Conservation (phyloP, 2,329 filamentous ascomycete species). For the Cadophora sp. region DNA sequence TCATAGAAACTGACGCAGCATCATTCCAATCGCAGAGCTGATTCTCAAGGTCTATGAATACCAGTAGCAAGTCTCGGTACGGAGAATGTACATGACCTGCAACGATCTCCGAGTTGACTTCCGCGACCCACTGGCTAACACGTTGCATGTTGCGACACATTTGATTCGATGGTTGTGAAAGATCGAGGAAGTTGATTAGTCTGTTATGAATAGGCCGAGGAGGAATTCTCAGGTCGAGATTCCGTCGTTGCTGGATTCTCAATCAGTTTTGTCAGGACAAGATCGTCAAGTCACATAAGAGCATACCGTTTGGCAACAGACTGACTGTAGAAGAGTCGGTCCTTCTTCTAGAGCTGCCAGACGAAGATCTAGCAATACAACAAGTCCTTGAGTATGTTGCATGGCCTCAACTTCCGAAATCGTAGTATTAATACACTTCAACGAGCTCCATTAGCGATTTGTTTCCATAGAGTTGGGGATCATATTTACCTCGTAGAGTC, state of each 20-base stretch:
- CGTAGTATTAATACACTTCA: conserved; percentile 7
- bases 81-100: neutral
- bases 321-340: conserved; percentile 17
- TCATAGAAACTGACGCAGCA: neutral
- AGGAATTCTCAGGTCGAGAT: conserved; percentile 17
- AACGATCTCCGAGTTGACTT: neutral
- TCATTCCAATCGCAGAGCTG: conserved; percentile 2
- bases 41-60: neutral
- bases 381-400: conserved; percentile 17
- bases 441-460: neutral
- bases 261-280: neutral
- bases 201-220: neutral
- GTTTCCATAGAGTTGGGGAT: neutral
- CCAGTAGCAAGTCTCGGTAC: neutral
- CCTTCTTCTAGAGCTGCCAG: conserved; percentile 8
- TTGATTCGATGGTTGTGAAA: neutral
- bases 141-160: conserved; percentile 19
- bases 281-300: neutral
- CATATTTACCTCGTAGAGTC: conserved; percentile 24
- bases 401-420: neutral
- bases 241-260: conserved; percentile 13
- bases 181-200: conserved; percentile 18
- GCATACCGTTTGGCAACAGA: conserved; percentile 27
- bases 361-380: conserved; percentile 15
- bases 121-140: conserved; percentile 20